Evolutionary conservation across 768 basidiomycete genomes (phyloP).

Genomic region (Rhizopogon sp.): DNA sequence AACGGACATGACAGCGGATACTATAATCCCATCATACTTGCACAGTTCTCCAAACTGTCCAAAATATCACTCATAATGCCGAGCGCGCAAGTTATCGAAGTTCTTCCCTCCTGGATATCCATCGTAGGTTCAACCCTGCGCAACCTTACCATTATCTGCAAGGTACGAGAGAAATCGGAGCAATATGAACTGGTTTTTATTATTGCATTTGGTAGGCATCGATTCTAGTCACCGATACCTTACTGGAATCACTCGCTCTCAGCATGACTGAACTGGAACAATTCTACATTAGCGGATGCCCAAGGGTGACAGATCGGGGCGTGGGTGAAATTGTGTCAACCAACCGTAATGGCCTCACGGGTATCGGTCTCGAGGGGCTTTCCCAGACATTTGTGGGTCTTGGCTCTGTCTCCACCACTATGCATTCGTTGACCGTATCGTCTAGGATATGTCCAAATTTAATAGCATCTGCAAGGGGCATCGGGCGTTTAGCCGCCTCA

Average conservation of each 20-base stretch:
- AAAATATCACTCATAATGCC: constrained; percentile 76
- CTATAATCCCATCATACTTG: constrained; percentile 50
- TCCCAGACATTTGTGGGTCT: constrained; percentile 53
- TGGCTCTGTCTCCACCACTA: neutral
- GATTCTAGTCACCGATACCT: constrained; percentile 49
- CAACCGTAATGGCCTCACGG: constrained; percentile 42
- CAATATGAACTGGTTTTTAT: neutral
- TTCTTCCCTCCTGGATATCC: constrained; percentile 48
- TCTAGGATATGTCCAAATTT: constrained; percentile 52
- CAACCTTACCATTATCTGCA: constrained; percentile 64
- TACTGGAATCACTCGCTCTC: constrained; percentile 47
- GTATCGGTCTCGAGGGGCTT: constrained; percentile 58
- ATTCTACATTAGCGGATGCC: constrained; percentile 62
- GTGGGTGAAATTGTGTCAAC: constrained; percentile 44
- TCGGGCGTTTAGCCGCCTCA: constrained; percentile 37
- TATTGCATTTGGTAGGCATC: constrained; percentile 39
- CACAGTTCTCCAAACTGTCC: constrained; percentile 44
- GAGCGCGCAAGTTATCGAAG: constrained; percentile 43
- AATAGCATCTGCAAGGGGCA: constrained; percentile 30
- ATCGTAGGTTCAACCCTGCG: constrained; percentile 41
- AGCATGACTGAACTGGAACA: constrained; percentile 47
- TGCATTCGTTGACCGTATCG: constrained; percentile 1
- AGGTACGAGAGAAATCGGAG: constrained; percentile 34
- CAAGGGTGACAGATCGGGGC: constrained; percentile 60
- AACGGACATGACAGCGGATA: constrained; percentile 57